Conservation (phyloP, 2,329 filamentous ascomycete species). For the Xylariaceae sp. region DNA sequence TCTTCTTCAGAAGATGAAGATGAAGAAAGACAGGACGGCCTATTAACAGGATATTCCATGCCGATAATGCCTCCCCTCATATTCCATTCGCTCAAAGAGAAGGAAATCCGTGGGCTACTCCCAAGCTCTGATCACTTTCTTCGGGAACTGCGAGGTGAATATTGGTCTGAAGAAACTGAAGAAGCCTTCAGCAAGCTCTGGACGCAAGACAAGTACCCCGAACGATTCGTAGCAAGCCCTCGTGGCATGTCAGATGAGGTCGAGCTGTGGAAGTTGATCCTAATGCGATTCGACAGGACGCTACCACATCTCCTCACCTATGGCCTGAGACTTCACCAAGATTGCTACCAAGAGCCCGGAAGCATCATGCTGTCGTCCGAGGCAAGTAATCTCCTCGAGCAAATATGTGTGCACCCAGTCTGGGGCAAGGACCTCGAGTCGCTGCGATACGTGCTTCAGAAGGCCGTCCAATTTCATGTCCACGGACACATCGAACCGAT, state of each 20-base stretch:
- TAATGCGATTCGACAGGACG: background rate
- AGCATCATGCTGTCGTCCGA: conserved; percentile 1
- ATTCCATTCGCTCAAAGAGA: too few species aligned
- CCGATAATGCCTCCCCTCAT: too few species aligned
- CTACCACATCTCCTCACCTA: conserved; percentile 8
- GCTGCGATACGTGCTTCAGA: conserved; percentile 5
- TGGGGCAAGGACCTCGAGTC: background rate
- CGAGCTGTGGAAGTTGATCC: conserved; percentile 5
- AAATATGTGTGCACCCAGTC: background rate
- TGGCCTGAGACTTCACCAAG: background rate
- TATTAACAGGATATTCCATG: too few species aligned
- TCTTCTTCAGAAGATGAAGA: too few species aligned
- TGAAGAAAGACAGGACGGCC: too few species aligned
- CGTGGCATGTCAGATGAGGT: conserved; percentile 1
- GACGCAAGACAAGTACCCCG: too few species aligned
- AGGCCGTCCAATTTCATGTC: background rate
- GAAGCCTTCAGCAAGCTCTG: too few species aligned
- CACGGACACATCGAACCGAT: background rate
- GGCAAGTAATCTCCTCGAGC: background rate
- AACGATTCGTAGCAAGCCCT: too few species aligned
- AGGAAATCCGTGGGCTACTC: too few species aligned
- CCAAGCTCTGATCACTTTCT: too few species aligned
- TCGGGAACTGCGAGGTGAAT: too few species aligned
- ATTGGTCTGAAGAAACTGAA: too few species aligned
- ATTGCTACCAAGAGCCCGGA: background rate